Base-by-base conservation (phyloP, 2,329 filamentous ascomycete species). In the Fusarium denticulatum region DNA sequence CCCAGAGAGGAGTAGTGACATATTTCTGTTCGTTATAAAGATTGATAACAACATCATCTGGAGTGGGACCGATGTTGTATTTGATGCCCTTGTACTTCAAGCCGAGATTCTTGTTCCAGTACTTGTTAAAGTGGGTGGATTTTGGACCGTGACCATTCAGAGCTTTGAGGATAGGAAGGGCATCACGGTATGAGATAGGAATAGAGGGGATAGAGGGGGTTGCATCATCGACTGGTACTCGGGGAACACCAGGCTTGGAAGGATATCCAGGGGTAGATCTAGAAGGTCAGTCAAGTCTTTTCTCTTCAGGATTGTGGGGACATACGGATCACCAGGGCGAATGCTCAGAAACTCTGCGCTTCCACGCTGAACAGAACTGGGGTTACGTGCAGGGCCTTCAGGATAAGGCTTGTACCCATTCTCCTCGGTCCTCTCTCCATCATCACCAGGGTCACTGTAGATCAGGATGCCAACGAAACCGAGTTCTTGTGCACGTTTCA, bases 191-290 rank as follows among this genome's bases (percentile, higher is more conserved):
- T 0, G 96, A 98, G 58, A 98, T 93, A 8, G 96, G 96, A 4
- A 98, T 85, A 2, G 96, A 98, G 0, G 96, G 96, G 60, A 98
- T 98, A 7, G 89, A 91, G 0, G 96, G 94, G 37, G 92, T 96
- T 12, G 89, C 88, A 34, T 88, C 86, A 26, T 94, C 87, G 0
- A 92, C 90, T 13, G 94, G 90, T 65, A 90, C 86, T 30, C 96
- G 92, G 40, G 94, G 93, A 30, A 87, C 93, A n/a, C 93, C 96
- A 10, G 95, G 96, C 81, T 96, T 96, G 1, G 95, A 97, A 13
- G 96, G 93, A 79, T 97, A 98, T 16, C 96, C 96, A 24, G 95
- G 94, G 0, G 96, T 98, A 1, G 96, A 97, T 55, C 84, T 86
- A 61, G 15, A 28, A 14, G 12, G 67, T 77, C 55, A 80, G 71